Evolutionary conservation across 176 grass and related monocot genomes (phyloP).

Genomic region (Dactylis glomerata): DNA sequence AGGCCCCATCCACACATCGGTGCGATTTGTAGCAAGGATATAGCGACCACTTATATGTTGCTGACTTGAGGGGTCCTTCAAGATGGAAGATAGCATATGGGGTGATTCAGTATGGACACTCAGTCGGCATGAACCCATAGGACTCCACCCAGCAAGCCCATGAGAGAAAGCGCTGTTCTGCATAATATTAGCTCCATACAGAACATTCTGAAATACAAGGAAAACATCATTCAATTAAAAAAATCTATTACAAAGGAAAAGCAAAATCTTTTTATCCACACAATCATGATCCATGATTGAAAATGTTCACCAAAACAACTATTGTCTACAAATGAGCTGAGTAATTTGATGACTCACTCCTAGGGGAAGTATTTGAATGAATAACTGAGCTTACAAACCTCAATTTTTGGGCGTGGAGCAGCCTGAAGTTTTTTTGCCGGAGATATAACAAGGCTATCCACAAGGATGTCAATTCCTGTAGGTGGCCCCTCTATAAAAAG

Average conservation of each 20-base stretch:
- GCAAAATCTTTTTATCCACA: background rate
- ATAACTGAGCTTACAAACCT: constrained; percentile 48
- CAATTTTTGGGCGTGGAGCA: constrained; percentile 52
- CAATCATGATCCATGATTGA: background rate
- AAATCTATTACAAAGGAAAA: background rate
- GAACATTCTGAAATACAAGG: constrained; percentile 63
- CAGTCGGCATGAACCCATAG: constrained; percentile 83
- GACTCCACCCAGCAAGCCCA: constrained; percentile 70
- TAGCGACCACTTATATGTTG: constrained; percentile 48
- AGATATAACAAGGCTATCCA: constrained; percentile 71
- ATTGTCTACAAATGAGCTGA: background rate
- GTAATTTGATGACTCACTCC: background rate
- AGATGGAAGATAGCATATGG: constrained; percentile 50
- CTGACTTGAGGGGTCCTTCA: constrained; percentile 25
- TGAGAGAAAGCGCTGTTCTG: constrained; percentile 53
- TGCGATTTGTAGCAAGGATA: constrained; percentile 64
- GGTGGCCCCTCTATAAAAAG: constrained; percentile 89
- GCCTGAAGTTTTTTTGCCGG: constrained; percentile 50
- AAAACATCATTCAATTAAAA: constrained; percentile 19
- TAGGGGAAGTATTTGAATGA: background rate
- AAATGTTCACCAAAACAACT: background rate
- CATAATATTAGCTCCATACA: constrained; percentile 62
- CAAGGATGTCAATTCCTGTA: constrained; percentile 84
- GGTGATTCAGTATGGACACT: constrained; percentile 55
- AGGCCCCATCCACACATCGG: constrained; percentile 92